Base-by-base conservation (phyloP, 352 stramenopile species). In the Phytophthora sansomeana region DNA sequence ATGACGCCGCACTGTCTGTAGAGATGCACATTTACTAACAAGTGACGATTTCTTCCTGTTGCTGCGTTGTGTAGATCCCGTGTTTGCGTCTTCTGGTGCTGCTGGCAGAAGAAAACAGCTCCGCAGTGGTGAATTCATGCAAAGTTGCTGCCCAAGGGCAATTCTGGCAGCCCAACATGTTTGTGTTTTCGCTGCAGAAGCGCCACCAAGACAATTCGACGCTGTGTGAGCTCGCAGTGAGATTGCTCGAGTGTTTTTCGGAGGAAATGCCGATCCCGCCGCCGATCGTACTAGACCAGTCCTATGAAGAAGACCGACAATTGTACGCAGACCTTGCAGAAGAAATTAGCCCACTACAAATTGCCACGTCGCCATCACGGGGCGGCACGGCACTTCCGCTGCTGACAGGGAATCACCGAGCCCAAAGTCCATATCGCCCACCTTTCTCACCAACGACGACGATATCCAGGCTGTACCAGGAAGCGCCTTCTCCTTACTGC, bases 131-230 rank as follows among this genome's bases (percentile, higher is more conserved):
- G 7, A 60, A 74, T 3, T 69, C 83, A 0, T 91, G 81, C 59
- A 78, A 88, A 69, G 46, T 91, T 54, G 85, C 83, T 24, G 75
- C 76, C 2, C 83, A 92, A 56, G 85, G 85, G 3, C 83, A 90
- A 29, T 61, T 83, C 13, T 92, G 85, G 80, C 77, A 91, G 62
- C 85, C 85, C 32, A 88, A 90, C 52, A 91, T 92, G 78, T 94
- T 91, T 48, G 81, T 94, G 41, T 83, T 89, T 35, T 89, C 82
- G 19, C 57, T 94, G 11, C 80, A 87, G 47, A 92, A 91, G 56
- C 85, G 85, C 3, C 80, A 94, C 47, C 72, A 69, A 19, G 78
- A 81, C 43, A 87, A 83, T 59, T 39, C 69, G 10, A 64, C 41
- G 38, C 72, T 94, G 28, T 74, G 75, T 28, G 64, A 80, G 2